Conservation (phyloP, 805 yeast species). For the Zygosaccharomyces rouxii region DNA sequence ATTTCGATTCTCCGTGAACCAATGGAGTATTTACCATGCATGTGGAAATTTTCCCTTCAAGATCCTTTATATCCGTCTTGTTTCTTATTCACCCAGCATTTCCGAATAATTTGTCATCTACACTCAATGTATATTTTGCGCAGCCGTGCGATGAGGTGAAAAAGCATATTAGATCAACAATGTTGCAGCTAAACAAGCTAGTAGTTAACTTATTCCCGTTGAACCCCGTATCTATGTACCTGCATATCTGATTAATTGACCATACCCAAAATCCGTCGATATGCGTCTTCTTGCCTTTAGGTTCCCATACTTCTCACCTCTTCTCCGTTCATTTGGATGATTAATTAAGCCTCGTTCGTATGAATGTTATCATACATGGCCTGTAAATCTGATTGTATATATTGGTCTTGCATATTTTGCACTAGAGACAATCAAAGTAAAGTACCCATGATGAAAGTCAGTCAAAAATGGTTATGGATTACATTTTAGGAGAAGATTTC, state of each 20-base stretch:
- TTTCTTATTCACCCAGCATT: not conserved
- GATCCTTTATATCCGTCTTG: not conserved
- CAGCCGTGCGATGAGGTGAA: conserved; percentile 1
- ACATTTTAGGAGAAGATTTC: conserved; percentile 6
- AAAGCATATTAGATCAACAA: not conserved
- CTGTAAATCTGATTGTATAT: no score
- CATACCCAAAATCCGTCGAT: not conserved
- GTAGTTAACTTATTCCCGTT: not conserved
- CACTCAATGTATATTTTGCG: not conserved
- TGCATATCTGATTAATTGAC: not conserved
- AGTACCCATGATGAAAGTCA: no score
- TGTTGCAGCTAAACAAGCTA: not conserved
- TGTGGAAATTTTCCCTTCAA: not conserved
- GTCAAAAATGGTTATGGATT: not conserved
- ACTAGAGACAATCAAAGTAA: no score
- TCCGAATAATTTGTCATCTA: not conserved
- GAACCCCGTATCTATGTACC: not conserved
- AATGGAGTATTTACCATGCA: not conserved
- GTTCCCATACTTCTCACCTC: not conserved
- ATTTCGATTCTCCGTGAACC: no score
- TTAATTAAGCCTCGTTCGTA: no score
- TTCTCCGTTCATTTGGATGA: not conserved
- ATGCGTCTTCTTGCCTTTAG: not conserved
- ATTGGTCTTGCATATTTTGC: no score
- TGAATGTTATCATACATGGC: no score